Conservation (phyloP, 495 filamentous ascomycete genomes). For the Daldinia concentrica region DNA sequence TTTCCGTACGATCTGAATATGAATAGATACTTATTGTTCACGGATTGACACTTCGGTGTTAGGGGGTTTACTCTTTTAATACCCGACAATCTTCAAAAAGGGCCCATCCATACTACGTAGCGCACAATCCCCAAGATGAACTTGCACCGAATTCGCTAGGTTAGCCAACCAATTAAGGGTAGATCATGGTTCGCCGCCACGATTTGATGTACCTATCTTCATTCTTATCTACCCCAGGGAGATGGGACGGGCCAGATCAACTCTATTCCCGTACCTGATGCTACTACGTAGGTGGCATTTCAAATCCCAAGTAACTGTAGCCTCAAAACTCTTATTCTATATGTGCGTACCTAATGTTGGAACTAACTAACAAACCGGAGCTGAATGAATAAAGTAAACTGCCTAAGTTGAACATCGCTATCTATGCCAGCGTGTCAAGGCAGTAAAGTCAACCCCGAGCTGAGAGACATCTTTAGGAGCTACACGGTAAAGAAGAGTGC, state of each 20-base stretch:
- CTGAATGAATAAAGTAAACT: constrained; percentile 23
- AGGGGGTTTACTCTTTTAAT: background rate
- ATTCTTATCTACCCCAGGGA: constrained; percentile 14
- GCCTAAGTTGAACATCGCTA: constrained; percentile 39
- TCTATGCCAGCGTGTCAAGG: constrained; percentile 36
- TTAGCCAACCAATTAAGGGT: background rate
- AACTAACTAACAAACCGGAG: constrained; percentile 18
- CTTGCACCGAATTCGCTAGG: background rate
- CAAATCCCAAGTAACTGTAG: constrained; percentile 9
- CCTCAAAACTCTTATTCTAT: constrained; percentile 27
- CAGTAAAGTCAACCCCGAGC: constrained; percentile 42
- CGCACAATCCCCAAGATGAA: background rate
- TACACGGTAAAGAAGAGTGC: background rate
- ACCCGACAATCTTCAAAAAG: background rate
- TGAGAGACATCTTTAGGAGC: constrained; percentile 12
- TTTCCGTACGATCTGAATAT: background rate
- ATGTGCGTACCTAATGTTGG: background rate
- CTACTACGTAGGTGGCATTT: constrained; percentile 28
- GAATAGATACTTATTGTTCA: background rate
- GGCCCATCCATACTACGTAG: background rate
- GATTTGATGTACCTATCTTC: constrained; percentile 13
- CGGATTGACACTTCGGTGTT: background rate
- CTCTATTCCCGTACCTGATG: constrained; percentile 8
- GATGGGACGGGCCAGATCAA: constrained; percentile 20
- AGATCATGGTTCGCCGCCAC: background rate